Conservation (phyloP, 2,329 filamentous ascomycete species). For the Aspergillus transmontanensis region DNA sequence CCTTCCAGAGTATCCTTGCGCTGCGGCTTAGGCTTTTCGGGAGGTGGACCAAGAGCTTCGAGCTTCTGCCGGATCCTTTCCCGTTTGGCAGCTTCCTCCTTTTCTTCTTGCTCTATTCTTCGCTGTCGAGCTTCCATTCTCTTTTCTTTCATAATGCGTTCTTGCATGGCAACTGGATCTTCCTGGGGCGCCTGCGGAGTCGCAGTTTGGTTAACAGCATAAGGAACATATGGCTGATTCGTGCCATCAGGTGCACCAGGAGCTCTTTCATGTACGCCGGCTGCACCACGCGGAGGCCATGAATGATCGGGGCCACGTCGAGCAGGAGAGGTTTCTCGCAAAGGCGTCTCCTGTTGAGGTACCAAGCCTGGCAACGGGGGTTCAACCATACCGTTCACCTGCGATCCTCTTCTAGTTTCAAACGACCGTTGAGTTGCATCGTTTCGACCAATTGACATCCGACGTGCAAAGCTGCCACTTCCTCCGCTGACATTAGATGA, state of each 20-base stretch:
- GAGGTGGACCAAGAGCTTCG: slow-evolving; percentile 53
- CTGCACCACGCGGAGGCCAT: slow-evolving; percentile 32
- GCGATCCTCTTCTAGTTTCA: slow-evolving; percentile 44
- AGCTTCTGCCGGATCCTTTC: slow-evolving; percentile 61
- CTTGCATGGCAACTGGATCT: slow-evolving; percentile 55
- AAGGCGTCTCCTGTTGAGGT: slow-evolving; percentile 25
- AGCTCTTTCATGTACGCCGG: slow-evolving; percentile 32
- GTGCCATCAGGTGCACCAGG: slow-evolving; percentile 22
- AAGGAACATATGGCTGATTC: slow-evolving; percentile 20
- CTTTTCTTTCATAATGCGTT: slow-evolving; percentile 64
- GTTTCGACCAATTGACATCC: slow-evolving; percentile 59
- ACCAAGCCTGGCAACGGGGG: slow-evolving; percentile 32
- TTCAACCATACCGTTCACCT: slow-evolving; percentile 39
- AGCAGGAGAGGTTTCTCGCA: slow-evolving; percentile 28
- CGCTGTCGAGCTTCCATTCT: slow-evolving; percentile 58
- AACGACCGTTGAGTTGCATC: slow-evolving; percentile 43
- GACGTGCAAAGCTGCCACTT: slow-evolving; percentile 69
- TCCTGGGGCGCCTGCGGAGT: slow-evolving; percentile 31
- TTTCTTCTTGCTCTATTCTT: slow-evolving; percentile 56
- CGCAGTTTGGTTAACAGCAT: slow-evolving; percentile 21
- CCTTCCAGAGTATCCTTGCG: slow-evolving; percentile 30
- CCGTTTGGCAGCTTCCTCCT: slow-evolving; percentile 59
- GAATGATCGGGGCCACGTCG: slow-evolving; percentile 30
- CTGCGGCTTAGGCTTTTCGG: slow-evolving; percentile 37
- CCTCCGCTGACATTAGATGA: slow-evolving; percentile 92